Base-by-base conservation (phyloP, 805 yeast genomes). In the Ogataea kodamae region DNA sequence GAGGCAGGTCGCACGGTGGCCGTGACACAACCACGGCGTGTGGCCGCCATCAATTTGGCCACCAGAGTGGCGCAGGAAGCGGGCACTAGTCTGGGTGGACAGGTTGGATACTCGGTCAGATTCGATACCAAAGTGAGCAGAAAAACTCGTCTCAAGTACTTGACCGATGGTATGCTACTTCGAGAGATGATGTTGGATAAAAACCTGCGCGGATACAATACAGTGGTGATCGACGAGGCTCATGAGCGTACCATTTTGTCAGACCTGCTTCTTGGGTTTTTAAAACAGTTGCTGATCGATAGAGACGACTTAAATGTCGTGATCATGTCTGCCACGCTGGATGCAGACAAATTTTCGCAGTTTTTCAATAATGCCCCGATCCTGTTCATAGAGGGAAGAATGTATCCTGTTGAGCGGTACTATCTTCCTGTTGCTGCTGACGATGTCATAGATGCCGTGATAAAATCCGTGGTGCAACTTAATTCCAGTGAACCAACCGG, bases 141-240 rank as follows among this genome's bases (percentile, higher is more conserved):
- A 9, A 62, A 57, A 30, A 90, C 98, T 0, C 74, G 74, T 47
- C 61, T 92, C 46, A 86, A 87, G 54, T 92, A 87, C 54, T 64
- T 90, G 28, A 92, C 98, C 0, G 98, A 92, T 65, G 98, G 98
- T 78, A 90, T 92, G 97, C 70, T 92, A 13, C 62, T 92, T 36
- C 74, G 98, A 55, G 97, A 92, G 57, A 60, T 89, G 43, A 83
- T 90, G 92, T 60, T 84, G 40, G 86, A 85, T 50, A 72, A 74
- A 2, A 53, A 61, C 8, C 61, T 92, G 22, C 59, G 69, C 3
- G 74, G 74, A 41, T 92, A 90, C 59, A 67, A 81, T 17, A 80
- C 88, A 0, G 71, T 92, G 7, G 68, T 92, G 27, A 78, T 92
- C 30, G 98, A 92, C 67, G 98, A 92, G 65, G 98, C 97, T 3